Percentiles rank a stretch among this genome's conserved stretches.
Conservation (phyloP, 2,329 filamentous ascomycete genomes). For the Aspergillus chevalieri region DNA sequence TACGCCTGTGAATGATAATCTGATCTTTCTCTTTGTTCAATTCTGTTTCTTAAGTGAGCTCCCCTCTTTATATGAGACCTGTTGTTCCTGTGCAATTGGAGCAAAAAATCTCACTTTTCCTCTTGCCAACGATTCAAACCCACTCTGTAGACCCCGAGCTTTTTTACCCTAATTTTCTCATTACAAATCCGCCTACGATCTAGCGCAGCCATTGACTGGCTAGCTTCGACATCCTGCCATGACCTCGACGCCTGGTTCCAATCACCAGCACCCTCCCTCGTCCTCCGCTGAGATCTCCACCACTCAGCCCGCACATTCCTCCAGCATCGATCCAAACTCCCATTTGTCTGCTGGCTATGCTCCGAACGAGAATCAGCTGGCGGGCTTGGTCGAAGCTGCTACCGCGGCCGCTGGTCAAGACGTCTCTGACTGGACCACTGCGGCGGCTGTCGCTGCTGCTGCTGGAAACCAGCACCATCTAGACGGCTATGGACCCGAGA, state of each 20-base stretch:
- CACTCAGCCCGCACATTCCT: constrained; percentile 16
- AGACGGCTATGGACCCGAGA: constrained; percentile 34
- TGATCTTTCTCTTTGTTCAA: neutral
- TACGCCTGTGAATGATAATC: neutral
- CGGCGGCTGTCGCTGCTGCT: constrained; percentile 42
- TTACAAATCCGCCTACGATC: neutral
- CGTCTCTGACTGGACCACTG: constrained; percentile 36
- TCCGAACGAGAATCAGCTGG: constrained; percentile 39
- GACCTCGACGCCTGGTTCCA: constrained; percentile 22
- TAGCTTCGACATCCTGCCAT: constrained; percentile 10
- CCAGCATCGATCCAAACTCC: constrained; percentile 26
- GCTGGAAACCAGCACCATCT: constrained; percentile 35
- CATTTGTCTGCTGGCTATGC: constrained; percentile 25
- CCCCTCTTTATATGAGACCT: neutral
- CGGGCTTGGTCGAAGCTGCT: constrained; percentile 42
- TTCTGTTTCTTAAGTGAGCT: neutral
- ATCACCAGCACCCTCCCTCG: constrained; percentile 23
- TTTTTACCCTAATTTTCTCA: no score
- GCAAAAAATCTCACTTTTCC: neutral
- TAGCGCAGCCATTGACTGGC: neutral
- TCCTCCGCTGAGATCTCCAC: constrained; percentile 24
- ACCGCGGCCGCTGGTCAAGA: constrained; percentile 40
- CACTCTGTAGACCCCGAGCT: no score
- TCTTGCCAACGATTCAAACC: neutral
- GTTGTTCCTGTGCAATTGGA: neutral